Conservation (phyloP, 2,329 filamentous ascomycete species). For the Aureobasidium sp. region DNA sequence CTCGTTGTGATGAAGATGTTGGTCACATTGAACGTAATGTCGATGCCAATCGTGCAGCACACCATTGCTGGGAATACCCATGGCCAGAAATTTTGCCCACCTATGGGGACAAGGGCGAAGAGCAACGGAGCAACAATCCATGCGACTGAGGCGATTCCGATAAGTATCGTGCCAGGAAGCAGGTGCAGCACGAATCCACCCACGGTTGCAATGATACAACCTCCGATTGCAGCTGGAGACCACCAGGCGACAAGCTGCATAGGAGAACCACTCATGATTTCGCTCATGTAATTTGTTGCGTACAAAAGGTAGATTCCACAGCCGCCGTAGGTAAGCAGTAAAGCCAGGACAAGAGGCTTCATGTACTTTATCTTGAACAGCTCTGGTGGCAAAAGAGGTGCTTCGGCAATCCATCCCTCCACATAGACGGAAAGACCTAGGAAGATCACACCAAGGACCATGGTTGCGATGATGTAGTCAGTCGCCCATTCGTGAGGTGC, state of each 20-base stretch:
- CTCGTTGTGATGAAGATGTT: slow-evolving; percentile 70
- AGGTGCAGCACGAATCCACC: slow-evolving; percentile 63
- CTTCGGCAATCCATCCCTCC: slow-evolving; percentile 61
- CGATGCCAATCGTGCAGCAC: slow-evolving; percentile 64
- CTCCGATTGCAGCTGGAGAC: slow-evolving; percentile 60
- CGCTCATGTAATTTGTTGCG: slow-evolving; percentile 59
- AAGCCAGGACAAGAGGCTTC: slow-evolving; percentile 52
- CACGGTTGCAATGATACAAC: slow-evolving; percentile 55
- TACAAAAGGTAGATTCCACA: slow-evolving; percentile 66
- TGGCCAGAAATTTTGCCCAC: slow-evolving; percentile 58
- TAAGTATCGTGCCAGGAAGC: slow-evolving; percentile 55
- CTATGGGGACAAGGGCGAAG: slow-evolving; percentile 55
- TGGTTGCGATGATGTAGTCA: slow-evolving; percentile 61
- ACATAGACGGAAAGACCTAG: slow-evolving; percentile 59
- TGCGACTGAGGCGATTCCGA: slow-evolving; percentile 55
- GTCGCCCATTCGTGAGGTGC: slow-evolving; percentile 65
- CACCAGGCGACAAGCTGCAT: slow-evolving; percentile 64
- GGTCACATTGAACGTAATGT: slow-evolving; percentile 67
- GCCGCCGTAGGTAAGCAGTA: slow-evolving; percentile 62
- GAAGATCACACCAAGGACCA: slow-evolving; percentile 56
- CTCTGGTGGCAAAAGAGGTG: slow-evolving; percentile 63
- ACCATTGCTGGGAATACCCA: slow-evolving; percentile 67
- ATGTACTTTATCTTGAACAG: slow-evolving; percentile 66
- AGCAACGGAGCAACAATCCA: slow-evolving; percentile 54
- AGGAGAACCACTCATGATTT: slow-evolving; percentile 52